A percentile compares a stretch with the other conserved stretches of the same genome.
phyloP scores from a whole-genome alignment of 106 monocot genomes.

The Apostasia ramifera region DNA sequence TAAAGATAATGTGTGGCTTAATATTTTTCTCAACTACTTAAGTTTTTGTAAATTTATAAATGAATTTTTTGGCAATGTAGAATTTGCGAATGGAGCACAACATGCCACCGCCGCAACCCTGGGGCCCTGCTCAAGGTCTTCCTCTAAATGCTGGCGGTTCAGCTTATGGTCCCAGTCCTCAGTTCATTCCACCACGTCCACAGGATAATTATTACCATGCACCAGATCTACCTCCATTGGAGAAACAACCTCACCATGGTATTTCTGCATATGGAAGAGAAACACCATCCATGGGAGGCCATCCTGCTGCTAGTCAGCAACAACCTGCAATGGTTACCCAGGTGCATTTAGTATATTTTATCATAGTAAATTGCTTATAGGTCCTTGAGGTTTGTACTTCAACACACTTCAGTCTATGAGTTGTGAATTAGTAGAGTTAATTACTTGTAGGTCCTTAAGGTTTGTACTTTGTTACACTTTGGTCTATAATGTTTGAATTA shows the following conservation, averaged over 20 bases:
- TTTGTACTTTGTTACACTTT: too few species aligned
- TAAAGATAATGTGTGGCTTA: not conserved
- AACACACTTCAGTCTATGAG: too few species aligned
- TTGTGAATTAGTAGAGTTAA: too few species aligned
- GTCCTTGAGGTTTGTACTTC: too few species aligned
- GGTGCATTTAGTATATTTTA: constrained; percentile 12
- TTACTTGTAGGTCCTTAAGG: too few species aligned
- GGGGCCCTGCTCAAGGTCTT: constrained; percentile 61
- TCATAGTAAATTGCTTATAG: too few species aligned
- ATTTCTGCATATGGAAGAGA: constrained; percentile 75
- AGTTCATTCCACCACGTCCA: constrained; percentile 48
- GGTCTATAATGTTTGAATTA: too few species aligned
- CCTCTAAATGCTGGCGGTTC: constrained; percentile 38
- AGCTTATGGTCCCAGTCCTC: constrained; percentile 58
- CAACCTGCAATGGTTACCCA: constrained; percentile 32
- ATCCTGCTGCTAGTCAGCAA: constrained; percentile 31
- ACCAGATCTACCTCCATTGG: constrained; percentile 44
- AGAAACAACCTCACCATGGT: constrained; percentile 75
- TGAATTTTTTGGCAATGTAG: constrained; percentile 12
- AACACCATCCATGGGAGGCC: constrained; percentile 32
- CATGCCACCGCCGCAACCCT: constrained; percentile 60
- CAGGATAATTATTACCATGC: constrained; percentile 66
- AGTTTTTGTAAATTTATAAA: too few species aligned
- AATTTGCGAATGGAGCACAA: constrained; percentile 52
- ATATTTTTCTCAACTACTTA: too few species aligned